A percentile compares a stretch with the other conserved stretches of the same genome.
phyloP scores from a whole-genome alignment of 2,329 filamentous ascomycete species.

The Xylariaceae sp. region DNA sequence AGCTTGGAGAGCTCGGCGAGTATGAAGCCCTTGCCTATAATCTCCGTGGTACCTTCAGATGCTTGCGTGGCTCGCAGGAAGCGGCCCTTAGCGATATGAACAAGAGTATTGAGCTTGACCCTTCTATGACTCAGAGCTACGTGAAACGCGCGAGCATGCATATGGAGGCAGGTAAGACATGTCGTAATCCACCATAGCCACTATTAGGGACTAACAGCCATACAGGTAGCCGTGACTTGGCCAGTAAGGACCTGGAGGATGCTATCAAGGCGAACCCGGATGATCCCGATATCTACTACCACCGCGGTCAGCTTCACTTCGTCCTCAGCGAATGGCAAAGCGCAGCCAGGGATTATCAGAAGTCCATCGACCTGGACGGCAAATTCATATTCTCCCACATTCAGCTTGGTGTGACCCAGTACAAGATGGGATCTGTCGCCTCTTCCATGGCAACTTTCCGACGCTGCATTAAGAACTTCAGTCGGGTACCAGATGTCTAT shows the following conservation, averaged over 20 bases:
- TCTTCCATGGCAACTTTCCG: slow-evolving; percentile 99
- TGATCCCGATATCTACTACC: slow-evolving; percentile 98
- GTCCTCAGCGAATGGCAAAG: slow-evolving; percentile 91
- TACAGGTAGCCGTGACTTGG: slow-evolving; percentile 77
- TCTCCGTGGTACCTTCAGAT: slow-evolving; percentile 93
- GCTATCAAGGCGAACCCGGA: slow-evolving; percentile 80
- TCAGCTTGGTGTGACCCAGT: slow-evolving; percentile 97
- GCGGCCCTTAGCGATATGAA: slow-evolving; percentile 81
- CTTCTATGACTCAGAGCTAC: slow-evolving; percentile 87
- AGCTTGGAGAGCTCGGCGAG: slow-evolving; percentile 73
- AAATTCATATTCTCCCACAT: slow-evolving; percentile 99
- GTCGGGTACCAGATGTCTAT: slow-evolving; percentile 94
- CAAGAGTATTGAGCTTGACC: slow-evolving; percentile 88
- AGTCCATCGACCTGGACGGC: slow-evolving; percentile 93
- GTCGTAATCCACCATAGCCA: not conserved
- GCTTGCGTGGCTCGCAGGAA: slow-evolving; percentile 82
- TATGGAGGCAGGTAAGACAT: slow-evolving; percentile 72
- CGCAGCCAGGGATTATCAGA: slow-evolving; percentile 97
- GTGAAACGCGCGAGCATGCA: slow-evolving; percentile 99
- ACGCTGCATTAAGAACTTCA: slow-evolving; percentile 96
- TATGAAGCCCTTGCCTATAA: slow-evolving; percentile 92
- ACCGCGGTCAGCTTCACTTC: slow-evolving; percentile 96
- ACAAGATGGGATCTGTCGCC: slow-evolving; percentile 98
- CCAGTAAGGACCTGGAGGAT: slow-evolving; percentile 80
- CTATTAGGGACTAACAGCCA: slow-evolving; percentile 2